Evolutionary conservation across 1,284 basidiomycete species (phyloP).

Genomic region (Coriolopsis trogii): DNA sequence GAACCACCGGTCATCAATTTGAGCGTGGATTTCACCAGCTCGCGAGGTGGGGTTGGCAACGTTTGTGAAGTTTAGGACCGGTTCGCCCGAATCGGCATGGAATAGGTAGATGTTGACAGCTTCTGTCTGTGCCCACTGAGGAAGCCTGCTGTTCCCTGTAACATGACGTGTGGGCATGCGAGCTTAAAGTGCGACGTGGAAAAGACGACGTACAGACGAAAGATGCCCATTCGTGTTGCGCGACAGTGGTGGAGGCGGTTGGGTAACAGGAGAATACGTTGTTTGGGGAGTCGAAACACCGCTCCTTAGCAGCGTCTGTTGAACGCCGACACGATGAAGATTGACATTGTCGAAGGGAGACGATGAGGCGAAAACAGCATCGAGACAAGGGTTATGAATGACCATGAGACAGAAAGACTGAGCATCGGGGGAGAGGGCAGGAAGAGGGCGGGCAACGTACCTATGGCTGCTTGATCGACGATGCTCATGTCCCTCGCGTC

Average conservation of each 20-base stretch:
- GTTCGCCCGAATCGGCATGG: conserved; percentile 59
- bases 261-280: conserved; percentile 75
- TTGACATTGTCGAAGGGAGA: conserved; percentile 3
- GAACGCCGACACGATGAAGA: background rate
- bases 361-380: conserved; percentile 3
- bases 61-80: conserved; percentile 46
- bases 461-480: conserved; percentile 43
- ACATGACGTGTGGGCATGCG: conserved; percentile 4
- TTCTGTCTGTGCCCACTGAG: conserved; percentile 45
- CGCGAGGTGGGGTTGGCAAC: conserved; percentile 51
- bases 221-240: conserved; percentile 70
- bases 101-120: conserved; percentile 72
- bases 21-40: conserved; percentile 55
- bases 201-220: conserved; percentile 69
- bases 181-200: conserved; percentile 3
- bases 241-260: conserved; percentile 47
- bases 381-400: conserved; percentile 3
- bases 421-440: conserved; percentile 5
- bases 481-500: conserved; percentile 32
- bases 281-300: conserved; percentile 57
- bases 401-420: conserved; percentile 5
- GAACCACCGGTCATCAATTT: conserved; percentile 78
- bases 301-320: conserved; percentile 36
- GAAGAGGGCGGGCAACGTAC: conserved; percentile 37
- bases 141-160: conserved; percentile 55